Evolutionary conservation across 2,329 filamentous ascomycete species (phyloP), one percentile per base, ranked within the genome.

Genomic region (Ophiostoma triangulosporum): DNA sequence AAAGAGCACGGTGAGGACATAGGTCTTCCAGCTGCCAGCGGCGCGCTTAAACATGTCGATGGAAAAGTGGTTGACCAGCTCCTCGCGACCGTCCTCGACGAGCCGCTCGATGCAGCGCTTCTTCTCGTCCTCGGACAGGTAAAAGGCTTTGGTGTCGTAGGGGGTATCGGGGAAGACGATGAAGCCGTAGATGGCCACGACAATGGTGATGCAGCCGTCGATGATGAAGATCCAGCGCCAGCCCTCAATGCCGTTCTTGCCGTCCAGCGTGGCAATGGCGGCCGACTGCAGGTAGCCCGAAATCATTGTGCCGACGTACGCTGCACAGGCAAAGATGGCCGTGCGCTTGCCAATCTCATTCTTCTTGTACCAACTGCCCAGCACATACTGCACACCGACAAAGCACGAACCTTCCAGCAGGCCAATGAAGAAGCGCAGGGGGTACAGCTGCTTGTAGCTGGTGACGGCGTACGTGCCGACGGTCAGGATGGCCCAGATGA

Each of bases 251-350:
- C 73, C 73, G 20, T 63, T 12, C 1, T 22, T 63, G 2, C 70
- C 70, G 32, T 75, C 68, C 14, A 78, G 64, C 5, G 54, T 27
- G 4, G 40, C 35, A 14, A 53, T 73, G 20, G 38, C 57, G 4
- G 73, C 71, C 58, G 77, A 74, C 0, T 78, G 63, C 38, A 65
- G 63, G 40, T 56, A 56, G 0, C 63, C 65, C n/a, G 59, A 62
- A 22, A 66, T 57, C 63, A 66, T 65, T 40, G 52, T 55, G 31
- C 50, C 57, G 75, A 76, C 76, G 2, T 81, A 68, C 1, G 78
- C 79, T 8, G 76, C 78, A 0, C 75, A 71, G 0, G 77, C 80
- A 60, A 83, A 84, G 51, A 84, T 76, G 36, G 76, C 79, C 3
- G 72, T 77, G 2, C 81, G 71, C 61, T 83, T 84, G 0, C 77